Evolutionary conservation across 352 stramenopile genomes (phyloP).

Genomic region (Phytophthora hibernalis): DNA sequence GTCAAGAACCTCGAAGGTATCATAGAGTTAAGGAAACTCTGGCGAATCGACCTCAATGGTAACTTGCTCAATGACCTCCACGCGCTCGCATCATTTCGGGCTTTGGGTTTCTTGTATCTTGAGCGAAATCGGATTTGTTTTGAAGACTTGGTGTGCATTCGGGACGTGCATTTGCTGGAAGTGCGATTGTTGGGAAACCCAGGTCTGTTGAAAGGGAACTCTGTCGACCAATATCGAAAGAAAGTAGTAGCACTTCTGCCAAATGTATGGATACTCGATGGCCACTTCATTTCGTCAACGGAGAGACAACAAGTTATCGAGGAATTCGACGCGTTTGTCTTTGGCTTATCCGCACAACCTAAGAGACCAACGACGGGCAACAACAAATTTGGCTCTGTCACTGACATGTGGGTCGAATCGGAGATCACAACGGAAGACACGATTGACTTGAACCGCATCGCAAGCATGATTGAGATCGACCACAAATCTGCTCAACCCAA

Average conservation of each 20-base stretch:
- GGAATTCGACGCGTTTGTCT: constrained; percentile 45
- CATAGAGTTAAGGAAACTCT: constrained; percentile 47
- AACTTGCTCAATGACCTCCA: constrained; percentile 54
- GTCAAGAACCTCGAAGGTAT: constrained; percentile 55
- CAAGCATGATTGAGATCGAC: constrained; percentile 31
- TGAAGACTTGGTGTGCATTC: constrained; percentile 59
- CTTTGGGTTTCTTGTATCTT: constrained; percentile 65
- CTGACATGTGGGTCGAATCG: constrained; percentile 42
- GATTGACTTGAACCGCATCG: not conserved
- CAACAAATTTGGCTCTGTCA: constrained; percentile 47
- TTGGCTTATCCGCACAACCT: constrained; percentile 25
- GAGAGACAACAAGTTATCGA: constrained; percentile 55
- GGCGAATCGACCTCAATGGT: constrained; percentile 59
- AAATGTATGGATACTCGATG: constrained; percentile 66
- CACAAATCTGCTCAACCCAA: constrained; percentile 19
- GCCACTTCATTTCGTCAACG: constrained; percentile 55
- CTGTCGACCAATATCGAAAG: constrained; percentile 41
- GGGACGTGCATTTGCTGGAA: constrained; percentile 66
- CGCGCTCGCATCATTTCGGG: constrained; percentile 52
- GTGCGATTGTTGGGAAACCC: constrained; percentile 52
- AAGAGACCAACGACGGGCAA: not conserved
- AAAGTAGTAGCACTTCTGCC: constrained; percentile 59
- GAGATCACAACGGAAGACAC: constrained; percentile 1
- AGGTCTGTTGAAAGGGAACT: constrained; percentile 32
- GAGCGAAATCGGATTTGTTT: constrained; percentile 58